Evolutionary conservation across 2,329 filamentous ascomycete species (phyloP).

Genomic region (Xylaria sp.): DNA sequence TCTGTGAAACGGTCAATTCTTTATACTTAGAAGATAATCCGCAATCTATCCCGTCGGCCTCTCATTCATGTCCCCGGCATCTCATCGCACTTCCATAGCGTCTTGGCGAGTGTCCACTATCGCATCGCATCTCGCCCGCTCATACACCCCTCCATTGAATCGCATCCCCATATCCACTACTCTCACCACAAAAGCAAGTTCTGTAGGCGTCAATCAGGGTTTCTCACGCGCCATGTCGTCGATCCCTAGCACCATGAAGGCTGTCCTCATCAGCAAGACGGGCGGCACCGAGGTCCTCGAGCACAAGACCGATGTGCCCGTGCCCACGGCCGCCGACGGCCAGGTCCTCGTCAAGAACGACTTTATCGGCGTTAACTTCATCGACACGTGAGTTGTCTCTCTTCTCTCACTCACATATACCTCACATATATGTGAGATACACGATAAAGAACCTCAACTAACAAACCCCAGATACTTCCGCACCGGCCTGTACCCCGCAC

Average conservation of each 20-base stretch:
- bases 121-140: slow-evolving; percentile 12
- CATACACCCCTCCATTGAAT: background rate
- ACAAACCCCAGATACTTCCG: slow-evolving; percentile 64
- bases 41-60: background rate
- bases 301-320: slow-evolving; percentile 63
- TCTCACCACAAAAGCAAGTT: background rate
- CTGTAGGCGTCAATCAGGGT: background rate
- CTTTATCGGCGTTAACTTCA: slow-evolving; percentile 78
- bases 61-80: slow-evolving; percentile 8
- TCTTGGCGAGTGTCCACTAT: slow-evolving; percentile 17
- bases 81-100: slow-evolving; percentile 17
- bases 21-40: no score
- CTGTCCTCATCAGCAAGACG: slow-evolving; percentile 64
- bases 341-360: slow-evolving; percentile 77
- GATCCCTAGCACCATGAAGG: slow-evolving; percentile 65
- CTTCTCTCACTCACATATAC: no score
- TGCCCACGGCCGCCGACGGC: slow-evolving; percentile 62
- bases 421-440: background rate
- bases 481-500: slow-evolving; percentile 68
- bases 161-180: background rate
- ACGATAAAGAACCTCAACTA: slow-evolving; percentile 1
- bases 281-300: slow-evolving; percentile 68
- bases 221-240: slow-evolving; percentile 29
- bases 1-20: no score
- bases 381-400: slow-evolving; percentile 59